Conservation (phyloP, 2,329 filamentous ascomycete genomes). For the Nemania sp. region DNA sequence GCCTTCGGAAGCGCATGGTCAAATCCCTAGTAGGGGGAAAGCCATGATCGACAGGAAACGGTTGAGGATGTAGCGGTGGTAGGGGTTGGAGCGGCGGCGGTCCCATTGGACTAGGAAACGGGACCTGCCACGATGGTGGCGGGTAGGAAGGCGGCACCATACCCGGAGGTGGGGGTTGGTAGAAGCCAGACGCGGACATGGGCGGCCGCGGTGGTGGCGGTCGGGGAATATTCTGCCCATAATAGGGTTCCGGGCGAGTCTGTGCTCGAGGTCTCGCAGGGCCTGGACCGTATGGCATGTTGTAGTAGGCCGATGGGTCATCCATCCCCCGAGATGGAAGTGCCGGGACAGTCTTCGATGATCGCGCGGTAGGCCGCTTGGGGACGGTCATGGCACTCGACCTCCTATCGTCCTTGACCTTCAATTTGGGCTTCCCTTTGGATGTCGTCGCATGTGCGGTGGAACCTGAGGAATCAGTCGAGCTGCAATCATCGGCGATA, state of each 20-base stretch:
- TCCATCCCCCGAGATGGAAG: slow-evolving; percentile 42
- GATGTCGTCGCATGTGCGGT: slow-evolving; percentile 43
- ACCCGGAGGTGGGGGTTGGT: slow-evolving; percentile 39
- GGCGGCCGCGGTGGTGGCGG: slow-evolving; percentile 40
- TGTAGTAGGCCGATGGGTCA: slow-evolving; percentile 47
- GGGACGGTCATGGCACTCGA: slow-evolving; percentile 32
- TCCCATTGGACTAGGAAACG: slow-evolving; percentile 29
- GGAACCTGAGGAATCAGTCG: slow-evolving; percentile 35
- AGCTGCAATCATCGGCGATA: slow-evolving; percentile 48
- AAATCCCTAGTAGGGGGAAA: slow-evolving; percentile 26
- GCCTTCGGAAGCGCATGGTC: slow-evolving; percentile 41
- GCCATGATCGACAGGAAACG: slow-evolving; percentile 30
- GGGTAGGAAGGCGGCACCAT: slow-evolving; percentile 35
- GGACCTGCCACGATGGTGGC: slow-evolving; percentile 29
- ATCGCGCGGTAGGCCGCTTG: slow-evolving; percentile 41
- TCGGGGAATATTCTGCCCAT: slow-evolving; percentile 37
- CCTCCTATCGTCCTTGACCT: slow-evolving; percentile 41
- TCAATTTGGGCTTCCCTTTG: slow-evolving; percentile 32
- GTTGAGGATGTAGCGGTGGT: slow-evolving; percentile 23
- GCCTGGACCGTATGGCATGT: slow-evolving; percentile 42
- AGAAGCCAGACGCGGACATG: slow-evolving; percentile 44
- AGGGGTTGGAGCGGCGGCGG: slow-evolving; percentile 21
- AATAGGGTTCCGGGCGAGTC: slow-evolving; percentile 46
- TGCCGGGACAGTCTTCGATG: slow-evolving; percentile 45
- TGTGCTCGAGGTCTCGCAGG: slow-evolving; percentile 48